phyloP scores from a whole-genome alignment of 306 rosid genomes.

The Albizia julibrissin region DNA sequence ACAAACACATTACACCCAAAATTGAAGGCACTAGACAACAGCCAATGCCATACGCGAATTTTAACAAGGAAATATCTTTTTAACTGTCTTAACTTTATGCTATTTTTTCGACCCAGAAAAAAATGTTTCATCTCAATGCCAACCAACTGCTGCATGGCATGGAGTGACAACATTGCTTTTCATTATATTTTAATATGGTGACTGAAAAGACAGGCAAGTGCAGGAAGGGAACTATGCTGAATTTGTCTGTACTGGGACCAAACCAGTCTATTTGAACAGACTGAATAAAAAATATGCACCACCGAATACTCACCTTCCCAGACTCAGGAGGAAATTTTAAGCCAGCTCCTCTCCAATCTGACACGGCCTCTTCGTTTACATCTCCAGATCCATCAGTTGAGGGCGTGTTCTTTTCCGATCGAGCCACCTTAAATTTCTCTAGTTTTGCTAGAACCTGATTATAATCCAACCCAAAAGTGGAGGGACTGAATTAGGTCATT shows the following conservation, averaged over 20 bases:
- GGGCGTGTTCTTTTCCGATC: conserved; percentile 42
- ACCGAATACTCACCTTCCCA: conserved; percentile 67
- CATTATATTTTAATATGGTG: neutral
- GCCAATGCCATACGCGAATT: too few relatives aligned
- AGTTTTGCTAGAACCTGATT: conserved; percentile 80
- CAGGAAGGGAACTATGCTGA: conserved; percentile 11
- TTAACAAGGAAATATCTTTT: neutral
- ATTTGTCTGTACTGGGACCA: neutral
- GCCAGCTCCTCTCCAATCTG: conserved; percentile 67
- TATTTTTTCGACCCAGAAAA: neutral
- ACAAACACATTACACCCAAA: neutral
- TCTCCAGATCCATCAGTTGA: conserved; percentile 41
- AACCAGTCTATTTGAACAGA: conserved; percentile 8
- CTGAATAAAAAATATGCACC: conserved; percentile 7
- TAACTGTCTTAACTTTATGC: neutral
- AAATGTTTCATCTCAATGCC: neutral
- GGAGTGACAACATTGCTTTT: conserved; percentile 2
- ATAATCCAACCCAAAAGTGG: neutral
- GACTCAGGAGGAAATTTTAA: conserved; percentile 60
- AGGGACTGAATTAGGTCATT: neutral
- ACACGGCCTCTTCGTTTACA: conserved; percentile 47
- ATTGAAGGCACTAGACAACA: too few relatives aligned
- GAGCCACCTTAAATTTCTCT: conserved; percentile 60
- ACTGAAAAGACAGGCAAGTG: conserved; percentile 8
- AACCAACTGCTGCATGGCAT: conserved; percentile 14